These are phyloP conservation scores for Lyophyllum semitale DNA, from an alignment of 768 basidiomycete genomes.

Conservation along the genomic window DNA sequence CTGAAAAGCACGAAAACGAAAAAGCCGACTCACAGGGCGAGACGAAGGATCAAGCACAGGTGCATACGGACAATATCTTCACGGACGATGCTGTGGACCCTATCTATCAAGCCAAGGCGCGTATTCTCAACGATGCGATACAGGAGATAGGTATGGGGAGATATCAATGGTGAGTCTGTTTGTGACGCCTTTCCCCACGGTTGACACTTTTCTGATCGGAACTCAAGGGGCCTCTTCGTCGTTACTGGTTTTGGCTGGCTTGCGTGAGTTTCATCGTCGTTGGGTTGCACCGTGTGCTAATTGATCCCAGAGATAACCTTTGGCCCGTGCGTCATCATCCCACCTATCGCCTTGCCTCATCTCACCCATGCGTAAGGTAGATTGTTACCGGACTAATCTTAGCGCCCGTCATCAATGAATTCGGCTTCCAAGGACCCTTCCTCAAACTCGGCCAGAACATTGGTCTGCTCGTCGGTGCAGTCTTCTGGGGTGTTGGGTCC, in stretches of 20 bases:
- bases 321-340: conserved; percentile 59
- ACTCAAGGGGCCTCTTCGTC: conserved; percentile 60
- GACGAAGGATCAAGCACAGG: neutral
- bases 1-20: conserved; percentile 2
- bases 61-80: conserved; percentile 14
- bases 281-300: neutral
- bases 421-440: conserved; percentile 59
- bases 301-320: conserved; percentile 58
- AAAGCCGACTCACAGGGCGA: neutral
- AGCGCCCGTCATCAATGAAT: conserved; percentile 64
- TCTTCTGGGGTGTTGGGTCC: conserved; percentile 67
- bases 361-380: conserved; percentile 27
- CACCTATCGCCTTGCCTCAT: neutral
- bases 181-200: neutral
- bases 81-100: conserved; percentile 42
- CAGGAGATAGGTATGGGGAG: conserved; percentile 74
- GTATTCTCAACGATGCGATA: conserved; percentile 58
- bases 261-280: conserved; percentile 48
- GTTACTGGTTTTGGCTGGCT: conserved; percentile 79
- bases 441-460: conserved; percentile 72
- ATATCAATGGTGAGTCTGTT: conserved; percentile 48
- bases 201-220: neutral
- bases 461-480: conserved; percentile 69
- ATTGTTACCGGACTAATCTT: conserved; percentile 69
- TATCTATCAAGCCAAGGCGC: conserved; percentile 59